These are phyloP conservation scores for Phytophthora cactorum DNA, from an alignment of 352 stramenopile genomes.

Conservation along the genomic window DNA sequence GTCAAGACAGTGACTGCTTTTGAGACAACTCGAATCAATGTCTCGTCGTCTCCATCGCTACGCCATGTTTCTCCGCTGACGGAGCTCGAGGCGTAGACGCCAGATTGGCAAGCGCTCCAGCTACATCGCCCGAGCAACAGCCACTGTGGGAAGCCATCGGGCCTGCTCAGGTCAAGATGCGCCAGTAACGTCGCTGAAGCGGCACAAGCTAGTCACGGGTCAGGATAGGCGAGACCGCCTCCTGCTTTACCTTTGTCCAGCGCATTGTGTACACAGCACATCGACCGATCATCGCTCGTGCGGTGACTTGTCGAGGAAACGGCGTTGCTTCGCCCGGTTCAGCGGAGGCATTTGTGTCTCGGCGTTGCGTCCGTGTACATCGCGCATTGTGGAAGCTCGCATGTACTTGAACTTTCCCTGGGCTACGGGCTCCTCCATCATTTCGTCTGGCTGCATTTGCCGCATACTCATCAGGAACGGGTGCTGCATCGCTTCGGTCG, in stretches of 20 bases:
- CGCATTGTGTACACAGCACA: conserved; percentile 14
- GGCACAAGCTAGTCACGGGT: conserved; percentile 1
- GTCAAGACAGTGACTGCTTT: not conserved
- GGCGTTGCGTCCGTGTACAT: conserved; percentile 39
- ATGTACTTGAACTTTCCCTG: conserved; percentile 62
- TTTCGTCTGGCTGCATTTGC: conserved; percentile 45
- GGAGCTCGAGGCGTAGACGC: not conserved
- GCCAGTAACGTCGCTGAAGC: conserved; percentile 1
- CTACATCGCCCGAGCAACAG: conserved; percentile 2
- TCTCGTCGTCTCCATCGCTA: not conserved
- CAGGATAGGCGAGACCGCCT: not conserved
- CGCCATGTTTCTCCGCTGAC: too few species aligned
- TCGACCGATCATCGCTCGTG: conserved; percentile 42
- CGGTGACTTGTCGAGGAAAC: conserved; percentile 49
- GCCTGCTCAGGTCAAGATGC: not conserved
- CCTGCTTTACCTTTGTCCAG: conserved; percentile 6
- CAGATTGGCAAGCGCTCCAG: not conserved
- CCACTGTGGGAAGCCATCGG: not conserved
- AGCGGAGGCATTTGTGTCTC: conserved; percentile 43
- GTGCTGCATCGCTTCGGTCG: conserved; percentile 93
- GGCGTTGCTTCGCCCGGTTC: conserved; percentile 55
- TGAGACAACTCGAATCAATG: not conserved
- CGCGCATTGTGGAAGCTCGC: conserved; percentile 48
- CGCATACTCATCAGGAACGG: conserved; percentile 87
- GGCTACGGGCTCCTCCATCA: conserved; percentile 36